phyloP scores from a whole-genome alignment of 2,329 filamentous ascomycete genomes.

The Claviceps humidiphila region DNA sequence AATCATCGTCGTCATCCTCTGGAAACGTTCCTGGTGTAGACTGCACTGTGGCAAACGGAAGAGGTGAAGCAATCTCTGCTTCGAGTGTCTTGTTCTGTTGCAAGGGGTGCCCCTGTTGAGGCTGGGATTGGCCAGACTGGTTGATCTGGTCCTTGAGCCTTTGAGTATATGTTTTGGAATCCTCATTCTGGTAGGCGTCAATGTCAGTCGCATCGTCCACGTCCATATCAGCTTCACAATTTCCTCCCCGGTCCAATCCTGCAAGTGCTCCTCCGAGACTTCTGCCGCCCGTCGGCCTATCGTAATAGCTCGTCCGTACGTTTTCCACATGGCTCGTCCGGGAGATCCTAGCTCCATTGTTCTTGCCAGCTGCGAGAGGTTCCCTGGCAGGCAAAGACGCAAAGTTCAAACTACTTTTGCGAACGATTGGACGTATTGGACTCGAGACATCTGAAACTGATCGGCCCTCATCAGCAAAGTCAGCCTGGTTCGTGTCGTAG shows the following conservation, averaged over 20 bases:
- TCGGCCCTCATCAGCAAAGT: slow-evolving; percentile 30
- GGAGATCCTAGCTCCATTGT: slow-evolving; percentile 58
- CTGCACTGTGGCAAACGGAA: slow-evolving; percentile 18
- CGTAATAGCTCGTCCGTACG: slow-evolving; percentile 60
- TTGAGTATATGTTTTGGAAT: slow-evolving; percentile 77
- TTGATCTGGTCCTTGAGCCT: slow-evolving; percentile 86
- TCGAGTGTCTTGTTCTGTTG: slow-evolving; percentile 20
- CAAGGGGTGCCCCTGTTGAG: slow-evolving; percentile 27
- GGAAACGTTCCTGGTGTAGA: slow-evolving; percentile 48
- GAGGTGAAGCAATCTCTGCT: slow-evolving; percentile 16
- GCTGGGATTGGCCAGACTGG: slow-evolving; percentile 46
- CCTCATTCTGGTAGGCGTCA: slow-evolving; percentile 27
- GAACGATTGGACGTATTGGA: slow-evolving; percentile 60
- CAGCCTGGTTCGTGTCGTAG: slow-evolving; percentile 1
- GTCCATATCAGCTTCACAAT: slow-evolving; percentile 42
- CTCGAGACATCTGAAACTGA: slow-evolving; percentile 60
- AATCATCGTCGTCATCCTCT: slow-evolving; percentile 47
- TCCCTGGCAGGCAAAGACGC: slow-evolving; percentile 85
- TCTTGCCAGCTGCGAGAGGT: slow-evolving; percentile 73
- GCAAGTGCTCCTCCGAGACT: slow-evolving; percentile 42
- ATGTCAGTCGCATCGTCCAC: slow-evolving; percentile 28
- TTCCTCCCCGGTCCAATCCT: slow-evolving; percentile 30
- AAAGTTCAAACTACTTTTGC: slow-evolving; percentile 93
- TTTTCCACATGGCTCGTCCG: slow-evolving; percentile 68
- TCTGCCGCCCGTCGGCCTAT: slow-evolving; percentile 59